These are phyloP conservation scores for Neurospora tetraspora DNA, from an alignment of 495 filamentous ascomycete species.

Conservation along the genomic window DNA sequence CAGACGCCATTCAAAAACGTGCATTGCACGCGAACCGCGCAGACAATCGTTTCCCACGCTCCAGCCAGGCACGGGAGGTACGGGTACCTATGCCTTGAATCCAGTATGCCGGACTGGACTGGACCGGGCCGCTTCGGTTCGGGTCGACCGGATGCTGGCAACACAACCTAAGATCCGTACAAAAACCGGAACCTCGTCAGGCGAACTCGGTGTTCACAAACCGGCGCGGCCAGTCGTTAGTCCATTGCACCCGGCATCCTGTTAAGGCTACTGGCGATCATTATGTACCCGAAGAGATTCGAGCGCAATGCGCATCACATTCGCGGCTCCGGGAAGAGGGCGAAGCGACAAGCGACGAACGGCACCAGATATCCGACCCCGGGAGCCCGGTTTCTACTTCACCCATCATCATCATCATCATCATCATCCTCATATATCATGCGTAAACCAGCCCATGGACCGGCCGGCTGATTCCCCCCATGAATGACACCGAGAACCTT, in stretches of 20 bases:
- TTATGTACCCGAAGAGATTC: not conserved
- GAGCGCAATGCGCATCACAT: not conserved
- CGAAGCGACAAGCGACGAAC: not conserved
- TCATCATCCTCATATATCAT: not conserved
- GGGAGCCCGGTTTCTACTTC: not conserved
- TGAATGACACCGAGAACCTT: not conserved
- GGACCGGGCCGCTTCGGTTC: not conserved
- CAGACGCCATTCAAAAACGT: not conserved
- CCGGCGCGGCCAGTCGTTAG: too few species aligned
- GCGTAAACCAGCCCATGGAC: too few species aligned
- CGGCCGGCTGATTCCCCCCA: not conserved
- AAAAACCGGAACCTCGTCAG: not conserved
- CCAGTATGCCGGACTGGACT: not conserved
- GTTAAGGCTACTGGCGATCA: not conserved
- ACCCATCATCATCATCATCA: not conserved
- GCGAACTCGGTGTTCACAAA: not conserved
- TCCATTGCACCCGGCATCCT: not conserved
- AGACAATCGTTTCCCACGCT: not conserved
- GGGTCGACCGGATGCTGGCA: not conserved
- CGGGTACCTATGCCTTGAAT: not conserved
- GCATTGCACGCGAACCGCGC: not conserved
- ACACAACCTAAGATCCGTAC: not conserved
- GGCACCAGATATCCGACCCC: not conserved
- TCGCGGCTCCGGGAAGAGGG: not conserved
- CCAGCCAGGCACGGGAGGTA: not conserved